Percentiles rank a stretch among this genome's conserved stretches.
Evolutionary conservation across 352 stramenopile genomes (phyloP).

Genomic region (Phytophthora litchii): DNA sequence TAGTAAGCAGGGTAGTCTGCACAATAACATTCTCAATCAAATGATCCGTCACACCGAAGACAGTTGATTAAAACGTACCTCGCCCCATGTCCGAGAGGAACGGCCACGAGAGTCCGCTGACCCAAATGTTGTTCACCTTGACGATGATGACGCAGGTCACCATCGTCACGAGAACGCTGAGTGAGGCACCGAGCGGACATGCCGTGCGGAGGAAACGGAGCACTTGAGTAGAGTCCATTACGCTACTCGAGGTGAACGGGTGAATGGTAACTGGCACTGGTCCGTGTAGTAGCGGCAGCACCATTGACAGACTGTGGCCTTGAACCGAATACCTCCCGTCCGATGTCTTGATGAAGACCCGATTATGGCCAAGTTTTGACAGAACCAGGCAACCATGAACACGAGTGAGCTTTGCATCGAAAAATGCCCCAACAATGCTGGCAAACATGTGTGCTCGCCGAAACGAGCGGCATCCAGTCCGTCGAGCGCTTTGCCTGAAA

Average conservation of each 20-base stretch:
- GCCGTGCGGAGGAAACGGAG: slow-evolving; percentile 32
- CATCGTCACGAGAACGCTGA: slow-evolving; percentile 50
- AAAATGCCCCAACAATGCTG: slow-evolving; percentile 21
- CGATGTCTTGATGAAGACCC: background rate
- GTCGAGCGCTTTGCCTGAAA: too few species aligned
- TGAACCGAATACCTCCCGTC: slow-evolving; percentile 33
- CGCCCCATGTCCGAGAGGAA: slow-evolving; percentile 72
- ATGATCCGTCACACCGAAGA: background rate
- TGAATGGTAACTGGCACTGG: slow-evolving; percentile 17
- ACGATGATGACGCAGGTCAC: slow-evolving; percentile 63
- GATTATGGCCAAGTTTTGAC: slow-evolving; percentile 7
- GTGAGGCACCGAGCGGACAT: slow-evolving; percentile 45
- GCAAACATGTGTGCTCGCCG: slow-evolving; percentile 25
- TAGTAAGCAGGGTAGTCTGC: slow-evolving; percentile 61
- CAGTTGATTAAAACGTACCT: slow-evolving; percentile 27
- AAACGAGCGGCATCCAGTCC: background rate
- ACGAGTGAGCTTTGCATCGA: slow-evolving; percentile 29
- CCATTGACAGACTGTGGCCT: slow-evolving; percentile 20
- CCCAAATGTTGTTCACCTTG: slow-evolving; percentile 58
- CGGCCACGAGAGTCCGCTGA: slow-evolving; percentile 58
- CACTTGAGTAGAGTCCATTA: slow-evolving; percentile 30
- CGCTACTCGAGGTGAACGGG: slow-evolving; percentile 4
- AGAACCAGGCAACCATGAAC: slow-evolving; percentile 21
- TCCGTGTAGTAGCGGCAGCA: slow-evolving; percentile 4
- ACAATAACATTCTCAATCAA: slow-evolving; percentile 9